Percentiles rank a stretch among this genome's conserved stretches.
Evolutionary conservation across 176 grass and related monocot species (phyloP).

Genomic region (Musa acuminata): DNA sequence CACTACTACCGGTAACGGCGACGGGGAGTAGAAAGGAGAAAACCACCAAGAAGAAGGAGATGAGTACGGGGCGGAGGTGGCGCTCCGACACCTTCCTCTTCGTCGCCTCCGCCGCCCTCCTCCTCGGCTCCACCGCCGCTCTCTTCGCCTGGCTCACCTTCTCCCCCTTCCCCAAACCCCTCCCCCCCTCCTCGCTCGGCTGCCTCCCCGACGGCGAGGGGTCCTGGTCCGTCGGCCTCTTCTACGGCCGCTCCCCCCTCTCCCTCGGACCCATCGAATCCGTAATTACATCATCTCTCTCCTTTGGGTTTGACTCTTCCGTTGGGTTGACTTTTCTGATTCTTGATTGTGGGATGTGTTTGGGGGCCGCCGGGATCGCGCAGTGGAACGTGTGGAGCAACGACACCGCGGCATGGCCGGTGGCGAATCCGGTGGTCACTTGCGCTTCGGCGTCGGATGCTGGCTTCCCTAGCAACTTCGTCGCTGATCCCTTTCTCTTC

Average conservation of each 20-base stretch:
- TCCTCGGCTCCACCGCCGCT: constrained; percentile 38
- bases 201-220: constrained; percentile 74
- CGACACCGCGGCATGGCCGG: constrained; percentile 57
- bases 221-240: constrained; percentile 73
- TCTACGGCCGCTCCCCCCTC: constrained; percentile 64
- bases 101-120: constrained; percentile 22
- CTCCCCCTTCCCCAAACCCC: constrained; percentile 19
- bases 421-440: constrained; percentile 69
- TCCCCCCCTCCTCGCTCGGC: constrained; percentile 4
- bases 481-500: constrained; percentile 83
- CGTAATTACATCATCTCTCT: constrained; percentile 17
- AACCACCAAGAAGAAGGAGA: background rate
- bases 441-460: constrained; percentile 43
- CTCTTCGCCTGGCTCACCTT: constrained; percentile 57
- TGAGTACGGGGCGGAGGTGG: constrained; percentile 14
- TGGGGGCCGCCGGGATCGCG: background rate
- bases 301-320: background rate
- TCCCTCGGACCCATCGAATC: constrained; percentile 58
- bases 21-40: too few relatives aligned
- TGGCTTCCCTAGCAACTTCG: constrained; percentile 66
- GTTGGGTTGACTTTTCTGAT: background rate
- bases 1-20: too few relatives aligned
- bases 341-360: background rate
- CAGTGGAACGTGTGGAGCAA: constrained; percentile 55
- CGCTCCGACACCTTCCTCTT: constrained; percentile 27